Evolutionary conservation across 1,139 yeast species (phyloP).

Genomic region (Geotrichum fermentans): DNA sequence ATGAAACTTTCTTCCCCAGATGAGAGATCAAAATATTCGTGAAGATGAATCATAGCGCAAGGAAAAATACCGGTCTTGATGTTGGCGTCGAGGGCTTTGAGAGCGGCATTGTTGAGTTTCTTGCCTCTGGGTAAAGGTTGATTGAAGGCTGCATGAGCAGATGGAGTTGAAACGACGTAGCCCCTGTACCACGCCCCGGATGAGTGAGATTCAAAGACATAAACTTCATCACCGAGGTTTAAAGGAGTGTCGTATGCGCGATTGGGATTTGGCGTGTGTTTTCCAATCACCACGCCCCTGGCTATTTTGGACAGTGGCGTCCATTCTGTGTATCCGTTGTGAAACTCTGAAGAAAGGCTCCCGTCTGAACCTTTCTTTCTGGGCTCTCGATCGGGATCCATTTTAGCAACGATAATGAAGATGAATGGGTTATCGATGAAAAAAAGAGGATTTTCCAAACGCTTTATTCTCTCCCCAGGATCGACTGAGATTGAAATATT

Average conservation of each 20-base stretch:
- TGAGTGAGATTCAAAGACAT: conserved; percentile 62
- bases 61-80: conserved; percentile 34
- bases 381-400: too few relatives aligned
- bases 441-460: neutral
- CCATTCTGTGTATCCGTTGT: conserved; percentile 37
- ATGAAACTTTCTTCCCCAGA: conserved; percentile 11
- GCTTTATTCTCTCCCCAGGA: neutral
- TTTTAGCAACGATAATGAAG: too few relatives aligned
- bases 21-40: conserved; percentile 30
- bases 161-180: conserved; percentile 44
- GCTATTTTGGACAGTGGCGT: conserved; percentile 37
- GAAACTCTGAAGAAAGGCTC: neutral
- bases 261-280: conserved; percentile 25
- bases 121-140: conserved; percentile 28
- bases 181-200: conserved; percentile 76
- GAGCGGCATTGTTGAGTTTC: conserved; percentile 28
- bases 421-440: too few relatives aligned
- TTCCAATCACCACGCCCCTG: conserved; percentile 31
- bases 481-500: too few relatives aligned
- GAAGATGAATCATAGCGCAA: conserved; percentile 27
- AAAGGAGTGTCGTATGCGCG: conserved; percentile 33
- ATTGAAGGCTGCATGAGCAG: conserved; percentile 31
- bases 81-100: conserved; percentile 30
- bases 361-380: neutral
- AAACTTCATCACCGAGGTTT: conserved; percentile 78